These are phyloP conservation scores for Pleurotus citrinopileatus DNA, from an alignment of 768 basidiomycete genomes.

Conservation along the genomic window DNA sequence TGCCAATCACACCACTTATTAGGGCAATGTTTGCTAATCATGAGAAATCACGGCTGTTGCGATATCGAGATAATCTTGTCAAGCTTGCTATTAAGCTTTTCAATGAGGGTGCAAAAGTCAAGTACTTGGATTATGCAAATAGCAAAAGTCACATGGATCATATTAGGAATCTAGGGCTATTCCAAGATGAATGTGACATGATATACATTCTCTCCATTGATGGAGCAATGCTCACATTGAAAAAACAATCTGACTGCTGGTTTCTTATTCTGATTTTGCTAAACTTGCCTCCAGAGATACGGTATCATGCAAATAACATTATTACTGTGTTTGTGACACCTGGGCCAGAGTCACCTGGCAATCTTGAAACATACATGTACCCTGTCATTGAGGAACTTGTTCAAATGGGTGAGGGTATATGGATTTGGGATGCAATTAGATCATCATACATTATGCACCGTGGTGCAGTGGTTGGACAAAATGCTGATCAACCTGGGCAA, in stretches of 20 bases:
- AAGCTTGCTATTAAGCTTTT: constrained; percentile 19
- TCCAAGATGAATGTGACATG: constrained; percentile 21
- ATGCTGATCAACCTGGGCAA: constrained; percentile 31
- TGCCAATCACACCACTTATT: constrained; percentile 22
- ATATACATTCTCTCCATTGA: constrained; percentile 23
- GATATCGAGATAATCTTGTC: constrained; percentile 21
- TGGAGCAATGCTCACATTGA: constrained; percentile 30
- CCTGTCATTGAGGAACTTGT: constrained; percentile 26
- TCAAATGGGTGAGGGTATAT: constrained; percentile 23
- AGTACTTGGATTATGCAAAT: constrained; percentile 25
- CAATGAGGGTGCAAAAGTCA: constrained; percentile 10
- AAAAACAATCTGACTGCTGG: constrained; percentile 28
- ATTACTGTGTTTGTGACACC: constrained; percentile 24
- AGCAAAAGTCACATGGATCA: constrained; percentile 19
- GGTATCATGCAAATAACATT: constrained; percentile 16
- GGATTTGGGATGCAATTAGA: constrained; percentile 30
- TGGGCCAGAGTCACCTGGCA: constrained; percentile 24
- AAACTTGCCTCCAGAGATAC: constrained; percentile 20
- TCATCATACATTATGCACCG: constrained; percentile 20
- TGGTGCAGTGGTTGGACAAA: constrained; percentile 17
- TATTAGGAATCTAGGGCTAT: constrained; percentile 17
- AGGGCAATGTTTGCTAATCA: constrained; percentile 25
- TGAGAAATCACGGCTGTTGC: constrained; percentile 19
- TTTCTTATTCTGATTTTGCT: constrained; percentile 20
- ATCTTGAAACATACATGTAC: constrained; percentile 24